Evolutionary conservation across 2,329 filamentous ascomycete genomes (phyloP).

Genomic region (Aureobasidium sp.): DNA sequence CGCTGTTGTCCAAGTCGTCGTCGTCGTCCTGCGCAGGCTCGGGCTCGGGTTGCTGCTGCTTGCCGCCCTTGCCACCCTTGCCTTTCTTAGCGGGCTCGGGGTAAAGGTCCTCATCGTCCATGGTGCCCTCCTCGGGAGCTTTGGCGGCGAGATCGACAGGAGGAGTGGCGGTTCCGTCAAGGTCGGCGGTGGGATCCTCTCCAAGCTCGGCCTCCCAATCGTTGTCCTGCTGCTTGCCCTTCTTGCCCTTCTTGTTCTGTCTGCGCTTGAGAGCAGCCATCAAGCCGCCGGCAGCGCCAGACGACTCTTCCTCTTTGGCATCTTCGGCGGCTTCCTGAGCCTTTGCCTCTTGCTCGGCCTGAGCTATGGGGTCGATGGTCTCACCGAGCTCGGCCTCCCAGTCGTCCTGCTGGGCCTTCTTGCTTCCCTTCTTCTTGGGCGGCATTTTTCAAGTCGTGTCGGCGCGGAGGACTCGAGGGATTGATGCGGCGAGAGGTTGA

Average conservation of each 20-base stretch:
- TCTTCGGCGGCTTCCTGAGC: slow-evolving; percentile 40
- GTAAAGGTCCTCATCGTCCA: slow-evolving; percentile 68
- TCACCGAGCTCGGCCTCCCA: slow-evolving; percentile 94
- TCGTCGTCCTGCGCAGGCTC: slow-evolving; percentile 40
- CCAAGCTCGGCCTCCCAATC: slow-evolving; percentile 64
- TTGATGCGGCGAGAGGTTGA: not conserved
- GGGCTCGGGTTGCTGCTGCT: slow-evolving; percentile 33
- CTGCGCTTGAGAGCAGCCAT: slow-evolving; percentile 47
- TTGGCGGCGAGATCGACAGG: slow-evolving; percentile 51
- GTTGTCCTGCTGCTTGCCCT: slow-evolving; percentile 68
- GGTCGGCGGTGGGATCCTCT: slow-evolving; percentile 44
- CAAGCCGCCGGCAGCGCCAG: slow-evolving; percentile 42
- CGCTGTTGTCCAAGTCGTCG: slow-evolving; percentile 49
- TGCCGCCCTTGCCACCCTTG: slow-evolving; percentile 44
- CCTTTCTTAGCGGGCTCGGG: slow-evolving; percentile 67
- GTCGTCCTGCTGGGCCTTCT: slow-evolving; percentile 76
- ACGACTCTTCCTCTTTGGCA: slow-evolving; percentile 45
- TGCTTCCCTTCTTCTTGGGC: slow-evolving; percentile 92
- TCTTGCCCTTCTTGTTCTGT: slow-evolving; percentile 78
- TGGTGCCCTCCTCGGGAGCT: slow-evolving; percentile 69
- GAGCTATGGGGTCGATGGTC: slow-evolving; percentile 55
- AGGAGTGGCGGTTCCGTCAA: slow-evolving; percentile 33
- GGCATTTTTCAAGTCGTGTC: slow-evolving; percentile 59
- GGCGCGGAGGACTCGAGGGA: not conserved
- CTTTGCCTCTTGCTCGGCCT: slow-evolving; percentile 40